Conservation (phyloP, 345 rosid genomes). For the Citrus sp. region DNA sequence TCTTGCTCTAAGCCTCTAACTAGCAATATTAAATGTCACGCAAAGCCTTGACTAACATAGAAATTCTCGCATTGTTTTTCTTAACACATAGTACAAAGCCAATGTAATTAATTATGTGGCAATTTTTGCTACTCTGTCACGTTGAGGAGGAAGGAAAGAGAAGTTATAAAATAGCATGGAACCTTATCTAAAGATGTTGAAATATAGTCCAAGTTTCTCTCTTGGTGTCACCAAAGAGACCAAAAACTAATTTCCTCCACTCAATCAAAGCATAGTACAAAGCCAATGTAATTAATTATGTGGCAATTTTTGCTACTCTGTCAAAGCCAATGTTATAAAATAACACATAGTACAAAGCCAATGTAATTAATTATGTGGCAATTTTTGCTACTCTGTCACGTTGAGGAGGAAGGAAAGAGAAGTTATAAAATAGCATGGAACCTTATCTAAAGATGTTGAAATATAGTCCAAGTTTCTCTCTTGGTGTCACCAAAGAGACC, state of each 20-base stretch:
- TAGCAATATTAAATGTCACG: not conserved
- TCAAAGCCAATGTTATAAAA: not conserved
- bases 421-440: not conserved
- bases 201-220: slow-evolving; percentile 33
- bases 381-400: not conserved
- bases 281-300: not conserved
- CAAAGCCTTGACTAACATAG: not conserved
- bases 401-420: not conserved
- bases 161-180: not conserved
- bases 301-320: not conserved
- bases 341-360: not conserved
- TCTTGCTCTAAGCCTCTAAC: not conserved
- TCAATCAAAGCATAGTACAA: slow-evolving; percentile 32
- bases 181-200: slow-evolving; percentile 31
- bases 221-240: slow-evolving; percentile 36
- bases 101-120: not conserved
- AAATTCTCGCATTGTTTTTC: not conserved
- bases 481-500: slow-evolving; percentile 36
- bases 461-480: slow-evolving; percentile 33
- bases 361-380: not conserved
- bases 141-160: not conserved
- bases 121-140: not conserved
- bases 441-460: slow-evolving; percentile 31
- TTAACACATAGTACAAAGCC: not conserved
- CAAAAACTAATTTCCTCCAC: slow-evolving; percentile 54